Conservation (phyloP, 768 basidiomycete genomes). For the Mycena metata region DNA sequence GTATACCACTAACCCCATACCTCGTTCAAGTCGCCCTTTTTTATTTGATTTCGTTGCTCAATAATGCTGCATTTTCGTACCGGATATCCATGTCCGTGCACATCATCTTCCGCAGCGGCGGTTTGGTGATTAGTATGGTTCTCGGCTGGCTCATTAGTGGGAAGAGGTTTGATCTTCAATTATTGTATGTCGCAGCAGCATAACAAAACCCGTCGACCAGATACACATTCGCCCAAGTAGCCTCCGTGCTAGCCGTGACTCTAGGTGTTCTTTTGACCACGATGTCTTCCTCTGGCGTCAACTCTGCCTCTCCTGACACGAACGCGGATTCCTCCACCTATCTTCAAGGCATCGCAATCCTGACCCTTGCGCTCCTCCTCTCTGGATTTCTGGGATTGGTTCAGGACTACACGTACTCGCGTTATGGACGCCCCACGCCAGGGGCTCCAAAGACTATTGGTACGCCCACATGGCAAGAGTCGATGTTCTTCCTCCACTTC, state of each 20-base stretch:
- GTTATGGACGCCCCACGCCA: conserved; percentile 36
- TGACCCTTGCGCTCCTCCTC: conserved; percentile 82
- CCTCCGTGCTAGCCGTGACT: conserved; percentile 86
- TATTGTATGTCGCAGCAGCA: neutral
- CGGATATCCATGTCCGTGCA: conserved; percentile 92
- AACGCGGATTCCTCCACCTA: conserved; percentile 60
- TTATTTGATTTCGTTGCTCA: conserved; percentile 82
- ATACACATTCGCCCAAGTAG: conserved; percentile 73
- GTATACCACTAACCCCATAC: conserved; percentile 81
- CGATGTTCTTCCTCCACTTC: conserved; percentile 92
- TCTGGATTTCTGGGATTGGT: conserved; percentile 86
- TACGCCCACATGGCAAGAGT: conserved; percentile 82
- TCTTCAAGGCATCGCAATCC: conserved; percentile 77
- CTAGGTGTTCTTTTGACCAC: conserved; percentile 85
- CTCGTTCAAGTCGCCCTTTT: conserved; percentile 86
- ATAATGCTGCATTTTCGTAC: conserved; percentile 93
- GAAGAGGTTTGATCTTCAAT: conserved; percentile 61
- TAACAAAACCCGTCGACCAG: conserved; percentile 50
- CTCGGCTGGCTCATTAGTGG: conserved; percentile 78
- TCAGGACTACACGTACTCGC: conserved; percentile 84
- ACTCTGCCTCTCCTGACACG: conserved; percentile 30
- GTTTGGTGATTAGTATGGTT: conserved; percentile 85
- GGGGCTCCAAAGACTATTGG: conserved; percentile 22
- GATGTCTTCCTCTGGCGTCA: conserved; percentile 70
- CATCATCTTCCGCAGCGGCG: conserved; percentile 94